These are phyloP conservation scores for Anthracocystis setariae DNA, from an alignment of 1,284 basidiomycete species.

Conservation along the genomic window DNA sequence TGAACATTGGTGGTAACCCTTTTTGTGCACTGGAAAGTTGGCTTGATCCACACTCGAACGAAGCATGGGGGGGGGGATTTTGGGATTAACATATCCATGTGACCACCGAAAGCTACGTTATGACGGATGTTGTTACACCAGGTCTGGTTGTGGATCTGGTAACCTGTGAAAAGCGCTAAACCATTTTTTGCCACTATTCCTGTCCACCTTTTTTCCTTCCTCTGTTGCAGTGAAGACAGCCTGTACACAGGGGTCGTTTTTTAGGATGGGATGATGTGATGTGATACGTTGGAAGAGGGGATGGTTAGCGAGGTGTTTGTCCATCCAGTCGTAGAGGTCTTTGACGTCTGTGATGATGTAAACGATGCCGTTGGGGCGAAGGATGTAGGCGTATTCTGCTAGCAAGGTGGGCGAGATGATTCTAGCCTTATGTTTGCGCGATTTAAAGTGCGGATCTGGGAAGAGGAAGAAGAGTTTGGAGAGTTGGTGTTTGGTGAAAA, in stretches of 20 bases:
- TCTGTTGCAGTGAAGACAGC: conserved; percentile 73
- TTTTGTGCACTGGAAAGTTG: no score
- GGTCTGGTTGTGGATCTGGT: conserved; percentile 49
- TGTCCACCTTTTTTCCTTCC: conserved; percentile 94
- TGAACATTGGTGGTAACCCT: no score
- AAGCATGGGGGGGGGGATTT: no score
- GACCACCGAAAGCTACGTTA: no score
- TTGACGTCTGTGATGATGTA: conserved; percentile 98
- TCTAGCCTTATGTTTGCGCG: conserved; percentile 93
- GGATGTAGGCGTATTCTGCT: conserved; percentile 89
- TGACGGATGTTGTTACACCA: no score
- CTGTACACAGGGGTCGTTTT: conserved; percentile 71
- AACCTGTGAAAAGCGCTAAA: conserved; percentile 78
- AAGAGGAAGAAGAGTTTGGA: conserved; percentile 94
- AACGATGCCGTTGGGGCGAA: conserved; percentile 88
- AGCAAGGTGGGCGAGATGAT: conserved; percentile 95
- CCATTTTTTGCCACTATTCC: conserved; percentile 90
- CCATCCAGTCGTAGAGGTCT: conserved; percentile 97
- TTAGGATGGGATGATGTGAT: conserved; percentile 72
- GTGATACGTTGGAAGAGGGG: conserved; percentile 85
- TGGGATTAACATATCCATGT: no score
- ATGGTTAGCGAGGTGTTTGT: conserved; percentile 82
- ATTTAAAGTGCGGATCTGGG: conserved; percentile 98
- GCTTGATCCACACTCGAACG: no score
- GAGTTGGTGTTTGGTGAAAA: conserved; percentile 85